Base-by-base conservation (phyloP, 352 stramenopile genomes). In the Phytophthora capsici region DNA sequence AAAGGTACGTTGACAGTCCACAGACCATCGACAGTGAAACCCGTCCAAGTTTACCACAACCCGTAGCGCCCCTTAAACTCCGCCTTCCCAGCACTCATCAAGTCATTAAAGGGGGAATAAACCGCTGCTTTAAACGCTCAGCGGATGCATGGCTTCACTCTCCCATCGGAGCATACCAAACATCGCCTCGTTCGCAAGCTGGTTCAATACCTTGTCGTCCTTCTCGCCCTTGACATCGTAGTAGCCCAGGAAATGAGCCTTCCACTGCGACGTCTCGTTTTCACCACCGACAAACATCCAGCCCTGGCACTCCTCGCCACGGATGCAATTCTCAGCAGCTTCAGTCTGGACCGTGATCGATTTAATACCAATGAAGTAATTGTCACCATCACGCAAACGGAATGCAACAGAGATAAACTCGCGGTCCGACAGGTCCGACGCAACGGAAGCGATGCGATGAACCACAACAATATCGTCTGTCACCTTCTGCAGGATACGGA, bases 111-210 rank as follows among this genome's bases (percentile, higher is more conserved):
- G 30, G 46, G 28, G 28, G 1, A 34, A 41, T n/a, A 14, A 57
- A 41, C 76, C 86, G 75, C 58, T 87, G 36, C 22, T 9, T 51
- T 89, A 91, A 26, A 91, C 81, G 55, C 82, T 93, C 3, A 93
- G 71, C 25, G 85, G 85, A 50, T 91, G 81, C 82, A 92, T 90
- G 6, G 86, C 84, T 58, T 94, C 84, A 49, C 86, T 94, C 66
- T 94, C 86, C 86, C 84, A 94, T 69, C 86, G 78, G 49, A 94
- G 70, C 79, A 93, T 91, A 25, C 82, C 83, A 58, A 94, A 94
- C 84, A 93, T 94, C 57, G 84, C 80, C 61, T 94, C 86, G 51
- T 93, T 94, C 26, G 81, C 82, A 19, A 91, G 62, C 59, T 94
- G 86, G 64, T 91, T 93, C 30, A 91, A 62, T 54, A 94, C 78